A percentile compares a stretch with the other conserved stretches of the same genome.
phyloP scores from a whole-genome alignment of 176 grass and related monocot species.

The Tillandsia leiboldiana region DNA sequence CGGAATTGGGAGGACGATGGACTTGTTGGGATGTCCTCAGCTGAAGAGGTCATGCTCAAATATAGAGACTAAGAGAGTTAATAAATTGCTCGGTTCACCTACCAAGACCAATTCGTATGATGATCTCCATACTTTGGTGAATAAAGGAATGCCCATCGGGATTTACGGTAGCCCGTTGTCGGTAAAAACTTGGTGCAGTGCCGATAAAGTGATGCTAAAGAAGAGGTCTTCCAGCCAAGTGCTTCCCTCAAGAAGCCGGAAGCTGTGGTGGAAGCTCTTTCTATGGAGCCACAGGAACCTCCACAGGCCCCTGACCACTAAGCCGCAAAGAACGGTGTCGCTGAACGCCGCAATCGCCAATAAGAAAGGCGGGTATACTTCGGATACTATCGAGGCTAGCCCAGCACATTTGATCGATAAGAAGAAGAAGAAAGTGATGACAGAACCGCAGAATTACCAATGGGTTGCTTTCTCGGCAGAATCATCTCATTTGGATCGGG shows the following conservation, averaged over 20 bases:
- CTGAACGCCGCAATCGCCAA: neutral
- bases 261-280: slow-evolving; percentile 75
- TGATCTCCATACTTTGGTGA: slow-evolving; percentile 26
- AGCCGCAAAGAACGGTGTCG: neutral
- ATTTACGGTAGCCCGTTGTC: slow-evolving; percentile 48
- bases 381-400: slow-evolving; percentile 51
- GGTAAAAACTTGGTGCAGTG: slow-evolving; percentile 43
- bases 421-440: slow-evolving; percentile 31
- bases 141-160: slow-evolving; percentile 2
- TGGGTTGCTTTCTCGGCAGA: slow-evolving; percentile 64
- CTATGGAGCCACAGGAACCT: slow-evolving; percentile 73
- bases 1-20: neutral
- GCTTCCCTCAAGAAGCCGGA: slow-evolving; percentile 77
- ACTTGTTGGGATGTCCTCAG: slow-evolving; percentile 10
- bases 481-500: slow-evolving; percentile 46
- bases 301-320: slow-evolving; percentile 22
- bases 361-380: slow-evolving; percentile 52
- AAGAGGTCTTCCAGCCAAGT: slow-evolving; percentile 64
- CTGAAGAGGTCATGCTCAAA: slow-evolving; percentile 86
- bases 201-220: slow-evolving; percentile 70
- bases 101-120: slow-evolving; percentile 51
- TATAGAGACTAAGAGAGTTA: slow-evolving; percentile 64
- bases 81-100: slow-evolving; percentile 29
- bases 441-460: slow-evolving; percentile 29
- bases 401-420: slow-evolving; percentile 5